These are phyloP conservation scores for Epichloe aotearoae DNA, from an alignment of 2,329 filamentous ascomycete genomes.

Conservation along the genomic window DNA sequence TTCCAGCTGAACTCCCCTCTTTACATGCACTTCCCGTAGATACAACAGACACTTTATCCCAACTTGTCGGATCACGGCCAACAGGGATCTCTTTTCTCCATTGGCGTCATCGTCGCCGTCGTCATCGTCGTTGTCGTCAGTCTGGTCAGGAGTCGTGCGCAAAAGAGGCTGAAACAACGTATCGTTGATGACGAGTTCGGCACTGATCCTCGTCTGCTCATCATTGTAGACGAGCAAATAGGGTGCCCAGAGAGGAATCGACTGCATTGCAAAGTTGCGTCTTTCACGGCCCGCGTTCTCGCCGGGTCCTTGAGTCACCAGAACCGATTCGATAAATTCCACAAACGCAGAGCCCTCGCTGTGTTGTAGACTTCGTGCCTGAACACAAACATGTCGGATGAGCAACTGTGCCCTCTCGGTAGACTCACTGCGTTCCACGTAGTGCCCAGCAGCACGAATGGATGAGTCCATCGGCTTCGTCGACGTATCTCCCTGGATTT, in stretches of 20 bases:
- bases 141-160: background rate
- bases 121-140: background rate
- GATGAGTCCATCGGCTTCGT: slow-evolving; percentile 37
- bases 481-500: slow-evolving; percentile 33
- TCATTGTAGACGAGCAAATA: slow-evolving; percentile 35
- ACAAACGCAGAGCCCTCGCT: slow-evolving; percentile 36
- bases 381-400: slow-evolving; percentile 28
- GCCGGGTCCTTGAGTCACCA: slow-evolving; percentile 16
- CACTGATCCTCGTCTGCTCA: slow-evolving; percentile 24
- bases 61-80: slow-evolving; percentile 24
- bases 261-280: slow-evolving; percentile 11
- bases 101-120: background rate
- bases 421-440: slow-evolving; percentile 31
- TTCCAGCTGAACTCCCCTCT: slow-evolving; percentile 27
- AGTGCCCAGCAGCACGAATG: slow-evolving; percentile 42
- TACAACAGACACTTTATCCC: slow-evolving; percentile 32
- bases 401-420: slow-evolving; percentile 23
- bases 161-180: slow-evolving; percentile 26
- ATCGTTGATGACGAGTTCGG: slow-evolving; percentile 30
- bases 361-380: slow-evolving; percentile 32
- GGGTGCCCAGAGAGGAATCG: slow-evolving; percentile 36
- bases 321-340: slow-evolving; percentile 24
- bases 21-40: slow-evolving; percentile 33
- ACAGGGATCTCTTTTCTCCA: background rate
- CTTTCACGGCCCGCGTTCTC: slow-evolving; percentile 12